A percentile compares a stretch with the other conserved stretches of the same genome.
Evolutionary conservation across 2,329 filamentous ascomycete species (phyloP).

Genomic region (Massarina eburnea): DNA sequence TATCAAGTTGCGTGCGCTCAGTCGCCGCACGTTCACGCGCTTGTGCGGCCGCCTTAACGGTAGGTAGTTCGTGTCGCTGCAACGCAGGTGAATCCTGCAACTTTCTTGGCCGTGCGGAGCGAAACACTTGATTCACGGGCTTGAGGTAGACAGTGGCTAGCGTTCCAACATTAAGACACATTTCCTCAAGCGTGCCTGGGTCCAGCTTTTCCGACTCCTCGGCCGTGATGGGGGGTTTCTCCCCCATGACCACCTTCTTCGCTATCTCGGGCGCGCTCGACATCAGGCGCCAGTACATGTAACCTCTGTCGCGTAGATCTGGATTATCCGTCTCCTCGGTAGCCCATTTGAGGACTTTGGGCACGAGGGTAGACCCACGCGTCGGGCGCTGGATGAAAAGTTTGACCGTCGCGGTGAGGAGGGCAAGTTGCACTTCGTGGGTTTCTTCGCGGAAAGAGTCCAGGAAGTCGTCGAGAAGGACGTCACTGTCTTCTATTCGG

Average conservation of each 20-base stretch:
- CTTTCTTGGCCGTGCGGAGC: slow-evolving; percentile 77
- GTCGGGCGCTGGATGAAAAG: slow-evolving; percentile 96
- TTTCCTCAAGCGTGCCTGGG: slow-evolving; percentile 86
- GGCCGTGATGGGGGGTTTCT: slow-evolving; percentile 93
- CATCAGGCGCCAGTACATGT: slow-evolving; percentile 98
- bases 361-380: slow-evolving; percentile 89
- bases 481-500: slow-evolving; percentile 95
- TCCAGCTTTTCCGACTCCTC: slow-evolving; percentile 89
- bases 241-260: slow-evolving; percentile 90
- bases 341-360: slow-evolving; percentile 95
- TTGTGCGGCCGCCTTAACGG: slow-evolving; percentile 50
- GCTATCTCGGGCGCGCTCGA: slow-evolving; percentile 88
- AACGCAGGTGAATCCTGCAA: slow-evolving; percentile 83
- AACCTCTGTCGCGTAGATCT: slow-evolving; percentile 90
- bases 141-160: slow-evolving; percentile 97
- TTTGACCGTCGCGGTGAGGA: slow-evolving; percentile 95
- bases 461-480: slow-evolving; percentile 89
- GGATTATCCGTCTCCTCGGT: slow-evolving; percentile 99
- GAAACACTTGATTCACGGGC: slow-evolving; percentile 95
- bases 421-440: slow-evolving; percentile 90
- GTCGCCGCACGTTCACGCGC: slow-evolving; percentile 36
- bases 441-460: slow-evolving; percentile 93
- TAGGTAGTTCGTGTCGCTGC: slow-evolving; percentile 69
- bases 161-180: slow-evolving; percentile 95
- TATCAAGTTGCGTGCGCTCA: slow-evolving; percentile 33